These are phyloP conservation scores for Ophiostoma himal-ulmi DNA, from an alignment of 2,329 filamentous ascomycete genomes.

Conservation along the genomic window DNA sequence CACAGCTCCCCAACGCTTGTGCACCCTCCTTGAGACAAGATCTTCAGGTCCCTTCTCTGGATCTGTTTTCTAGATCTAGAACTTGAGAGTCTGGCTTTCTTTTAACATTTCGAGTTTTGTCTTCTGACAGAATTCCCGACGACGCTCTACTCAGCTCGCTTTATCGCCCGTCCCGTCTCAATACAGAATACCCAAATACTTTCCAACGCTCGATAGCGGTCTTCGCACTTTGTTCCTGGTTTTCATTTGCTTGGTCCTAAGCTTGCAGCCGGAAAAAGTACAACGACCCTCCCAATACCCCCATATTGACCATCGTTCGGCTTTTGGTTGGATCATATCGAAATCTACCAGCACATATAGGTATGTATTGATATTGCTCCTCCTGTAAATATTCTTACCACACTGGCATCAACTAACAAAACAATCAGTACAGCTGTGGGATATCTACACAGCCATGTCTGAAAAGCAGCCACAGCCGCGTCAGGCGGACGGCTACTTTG, in stretches of 20 bases:
- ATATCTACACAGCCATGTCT: background rate
- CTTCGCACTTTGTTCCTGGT: conserved; percentile 3
- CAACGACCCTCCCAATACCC: background rate
- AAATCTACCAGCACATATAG: background rate
- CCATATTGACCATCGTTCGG: background rate
- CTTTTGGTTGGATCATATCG: background rate
- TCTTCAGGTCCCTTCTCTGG: background rate
- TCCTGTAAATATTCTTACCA: background rate
- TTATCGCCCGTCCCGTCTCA: background rate
- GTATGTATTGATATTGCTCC: background rate
- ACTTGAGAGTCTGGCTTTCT: background rate
- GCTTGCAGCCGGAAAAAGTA: background rate
- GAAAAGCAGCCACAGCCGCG: background rate
- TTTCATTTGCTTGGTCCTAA: background rate
- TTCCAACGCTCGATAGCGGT: conserved; percentile 2
- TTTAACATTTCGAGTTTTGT: background rate
- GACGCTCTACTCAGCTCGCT: background rate
- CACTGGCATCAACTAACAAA: background rate
- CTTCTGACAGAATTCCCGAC: background rate
- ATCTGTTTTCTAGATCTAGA: background rate
- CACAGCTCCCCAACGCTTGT: background rate
- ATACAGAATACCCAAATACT: background rate
- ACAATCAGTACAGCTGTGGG: background rate
- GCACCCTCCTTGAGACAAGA: background rate
- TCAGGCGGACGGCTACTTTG: background rate